Conservation (phyloP, 495 filamentous ascomycete genomes). For the Geopyxis carbonaria region DNA sequence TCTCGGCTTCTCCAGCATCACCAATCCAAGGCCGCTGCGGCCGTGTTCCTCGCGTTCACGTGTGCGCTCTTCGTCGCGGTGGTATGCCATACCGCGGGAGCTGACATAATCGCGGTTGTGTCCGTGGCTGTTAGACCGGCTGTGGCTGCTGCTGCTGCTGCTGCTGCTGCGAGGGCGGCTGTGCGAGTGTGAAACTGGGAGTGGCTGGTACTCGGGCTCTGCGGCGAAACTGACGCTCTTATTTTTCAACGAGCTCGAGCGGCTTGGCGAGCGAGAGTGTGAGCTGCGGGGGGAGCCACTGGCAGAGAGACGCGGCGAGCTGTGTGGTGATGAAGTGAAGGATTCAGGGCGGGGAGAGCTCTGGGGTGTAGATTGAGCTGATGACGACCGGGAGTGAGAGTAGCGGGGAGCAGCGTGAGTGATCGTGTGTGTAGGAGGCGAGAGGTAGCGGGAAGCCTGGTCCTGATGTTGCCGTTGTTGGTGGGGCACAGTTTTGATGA, state of each 20-base stretch:
- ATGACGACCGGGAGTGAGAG: neutral
- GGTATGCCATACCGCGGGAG: slow-evolving; percentile 1
- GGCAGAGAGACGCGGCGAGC: no score
- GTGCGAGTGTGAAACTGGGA: no score
- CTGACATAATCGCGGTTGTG: slow-evolving; percentile 4
- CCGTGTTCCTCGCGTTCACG: neutral
- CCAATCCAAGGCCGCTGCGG: no score
- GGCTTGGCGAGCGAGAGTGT: no score
- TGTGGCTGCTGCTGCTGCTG: neutral
- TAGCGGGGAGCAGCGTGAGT: neutral
- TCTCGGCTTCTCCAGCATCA: slow-evolving; percentile 1
- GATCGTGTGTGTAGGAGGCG: no score
- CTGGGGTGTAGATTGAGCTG: no score
- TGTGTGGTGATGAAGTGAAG: neutral
- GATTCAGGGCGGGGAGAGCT: neutral
- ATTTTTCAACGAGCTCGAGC: no score
- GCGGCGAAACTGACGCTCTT: no score
- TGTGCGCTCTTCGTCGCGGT: neutral
- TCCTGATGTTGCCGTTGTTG: neutral
- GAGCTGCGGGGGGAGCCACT: no score
- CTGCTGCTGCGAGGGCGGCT: neutral
- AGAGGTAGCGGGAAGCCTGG: slow-evolving; percentile 2
- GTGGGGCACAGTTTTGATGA: neutral
- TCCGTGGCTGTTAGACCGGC: no score
- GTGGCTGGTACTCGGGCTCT: no score